Evolutionary conservation across 192 early-diverging fungal species (phyloP).

Genomic region (Dimargaris cristalligena): DNA sequence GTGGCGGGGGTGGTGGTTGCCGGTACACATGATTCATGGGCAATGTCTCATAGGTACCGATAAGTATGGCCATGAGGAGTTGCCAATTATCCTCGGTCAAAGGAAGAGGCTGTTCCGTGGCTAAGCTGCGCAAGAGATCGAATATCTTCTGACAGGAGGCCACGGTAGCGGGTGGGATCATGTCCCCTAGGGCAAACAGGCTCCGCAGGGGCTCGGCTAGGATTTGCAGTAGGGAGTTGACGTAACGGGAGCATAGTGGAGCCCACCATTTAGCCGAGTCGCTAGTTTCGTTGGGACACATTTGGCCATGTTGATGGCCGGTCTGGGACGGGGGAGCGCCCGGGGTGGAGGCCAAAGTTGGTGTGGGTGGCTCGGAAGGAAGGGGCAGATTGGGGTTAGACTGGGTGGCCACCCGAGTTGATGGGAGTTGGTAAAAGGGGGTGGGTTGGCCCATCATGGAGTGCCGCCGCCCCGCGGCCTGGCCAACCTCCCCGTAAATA

Average conservation of each 20-base stretch:
- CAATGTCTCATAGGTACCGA: background rate
- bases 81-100: background rate
- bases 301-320: too few species aligned
- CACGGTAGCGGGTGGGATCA: conserved; percentile 1
- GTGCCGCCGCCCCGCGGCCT: background rate
- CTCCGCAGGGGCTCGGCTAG: background rate
- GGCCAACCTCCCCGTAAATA: too few species aligned
- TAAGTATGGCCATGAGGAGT: background rate
- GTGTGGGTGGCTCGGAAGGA: background rate
- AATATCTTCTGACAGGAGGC: background rate
- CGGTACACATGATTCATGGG: conserved; percentile 1
- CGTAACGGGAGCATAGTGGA: background rate
- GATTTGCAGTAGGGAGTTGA: background rate
- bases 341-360: background rate
- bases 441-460: too few species aligned
- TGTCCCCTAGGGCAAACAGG: background rate
- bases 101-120: background rate
- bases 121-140: background rate
- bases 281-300: background rate
- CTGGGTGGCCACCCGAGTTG: too few species aligned
- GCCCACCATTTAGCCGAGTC: background rate
- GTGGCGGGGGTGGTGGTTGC: too few species aligned
- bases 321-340: background rate
- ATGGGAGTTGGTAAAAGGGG: too few species aligned
- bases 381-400: too few species aligned